phyloP scores from a whole-genome alignment of 139 green algal species.

The Diplosphaera chodatii region DNA sequence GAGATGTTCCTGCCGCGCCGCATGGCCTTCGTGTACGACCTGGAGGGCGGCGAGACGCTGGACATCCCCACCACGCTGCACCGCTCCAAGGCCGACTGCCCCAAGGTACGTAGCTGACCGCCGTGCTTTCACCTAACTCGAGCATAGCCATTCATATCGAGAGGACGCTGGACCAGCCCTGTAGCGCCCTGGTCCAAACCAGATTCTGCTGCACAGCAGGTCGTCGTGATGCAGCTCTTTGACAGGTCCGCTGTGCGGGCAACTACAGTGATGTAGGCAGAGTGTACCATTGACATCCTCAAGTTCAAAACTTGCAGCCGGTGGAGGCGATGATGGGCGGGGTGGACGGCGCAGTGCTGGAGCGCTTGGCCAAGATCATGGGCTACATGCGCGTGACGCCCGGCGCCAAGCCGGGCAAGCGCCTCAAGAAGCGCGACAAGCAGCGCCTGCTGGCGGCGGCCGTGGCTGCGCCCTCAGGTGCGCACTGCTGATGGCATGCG shows the following conservation, averaged over 20 bases:
- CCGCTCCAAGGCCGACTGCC: conserved; percentile 84
- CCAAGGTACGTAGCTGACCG: conserved; percentile 36
- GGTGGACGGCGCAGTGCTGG: conserved; percentile 59
- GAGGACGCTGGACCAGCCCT: no score
- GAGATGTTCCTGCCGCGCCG: conserved; percentile 69
- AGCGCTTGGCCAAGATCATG: conserved; percentile 81
- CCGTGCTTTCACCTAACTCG: no score
- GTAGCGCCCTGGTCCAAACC: no score
- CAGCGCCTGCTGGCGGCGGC: conserved; percentile 30
- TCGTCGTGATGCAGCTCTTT: no score
- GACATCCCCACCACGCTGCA: conserved; percentile 83
- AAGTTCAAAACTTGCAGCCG: conserved; percentile 4
- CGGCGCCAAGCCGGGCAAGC: conserved; percentile 53
- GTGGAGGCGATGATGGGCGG: conserved; percentile 30
- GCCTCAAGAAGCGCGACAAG: conserved; percentile 61
- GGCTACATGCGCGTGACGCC: conserved; percentile 62
- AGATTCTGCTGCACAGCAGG: no score
- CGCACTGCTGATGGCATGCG: no score
- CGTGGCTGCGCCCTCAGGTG: no score
- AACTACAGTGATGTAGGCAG: no score
- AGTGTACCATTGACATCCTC: neutral
- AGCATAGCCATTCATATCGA: no score
- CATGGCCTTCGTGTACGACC: conserved; percentile 85
- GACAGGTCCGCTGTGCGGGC: no score
- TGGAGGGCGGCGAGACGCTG: conserved; percentile 28